Evolutionary conservation across 495 filamentous ascomycete species (phyloP).

Genomic region (Chaetomium tenue): DNA sequence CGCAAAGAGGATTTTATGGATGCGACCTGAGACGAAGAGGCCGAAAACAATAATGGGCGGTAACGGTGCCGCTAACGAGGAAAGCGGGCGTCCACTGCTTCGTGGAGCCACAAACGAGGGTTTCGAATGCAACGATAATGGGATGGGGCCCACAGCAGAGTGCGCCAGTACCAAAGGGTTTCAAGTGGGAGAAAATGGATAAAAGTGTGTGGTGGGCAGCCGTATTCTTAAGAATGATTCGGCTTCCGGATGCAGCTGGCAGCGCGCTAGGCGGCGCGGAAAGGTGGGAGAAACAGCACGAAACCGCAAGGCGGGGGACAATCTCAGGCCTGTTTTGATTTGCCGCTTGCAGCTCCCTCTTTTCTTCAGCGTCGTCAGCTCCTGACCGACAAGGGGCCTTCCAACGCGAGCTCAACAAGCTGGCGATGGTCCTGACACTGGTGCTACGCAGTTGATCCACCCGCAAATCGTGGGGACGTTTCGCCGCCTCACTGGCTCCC

Average conservation of each 20-base stretch:
- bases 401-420: constrained; percentile 17
- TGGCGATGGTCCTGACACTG: neutral
- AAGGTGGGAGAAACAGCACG: constrained; percentile 23
- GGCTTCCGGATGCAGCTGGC: constrained; percentile 30
- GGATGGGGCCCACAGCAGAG: constrained; percentile 10
- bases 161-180: constrained; percentile 16
- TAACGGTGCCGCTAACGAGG: neutral
- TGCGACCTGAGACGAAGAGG: neutral
- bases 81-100: constrained; percentile 3
- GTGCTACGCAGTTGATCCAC: constrained; percentile 16
- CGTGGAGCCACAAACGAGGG: constrained; percentile 20
- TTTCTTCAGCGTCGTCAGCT: constrained; percentile 5
- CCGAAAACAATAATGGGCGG: neutral
- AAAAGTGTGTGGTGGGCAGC: constrained; percentile 23
- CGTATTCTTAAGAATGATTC: constrained; percentile 31
- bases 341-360: constrained; percentile 22
- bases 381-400: neutral
- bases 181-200: constrained; percentile 22
- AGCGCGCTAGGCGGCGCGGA: constrained; percentile 24
- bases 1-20: neutral
- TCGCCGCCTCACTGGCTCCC: constrained; percentile 5
- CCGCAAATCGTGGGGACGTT: neutral
- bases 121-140: constrained; percentile 20
- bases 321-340: constrained; percentile 22
- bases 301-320: constrained; percentile 15